Percentiles rank a stretch among this genome's conserved stretches.
These are phyloP conservation scores for Ogataea angusta DNA, from an alignment of 805 yeast species.

Conservation along the genomic window DNA sequence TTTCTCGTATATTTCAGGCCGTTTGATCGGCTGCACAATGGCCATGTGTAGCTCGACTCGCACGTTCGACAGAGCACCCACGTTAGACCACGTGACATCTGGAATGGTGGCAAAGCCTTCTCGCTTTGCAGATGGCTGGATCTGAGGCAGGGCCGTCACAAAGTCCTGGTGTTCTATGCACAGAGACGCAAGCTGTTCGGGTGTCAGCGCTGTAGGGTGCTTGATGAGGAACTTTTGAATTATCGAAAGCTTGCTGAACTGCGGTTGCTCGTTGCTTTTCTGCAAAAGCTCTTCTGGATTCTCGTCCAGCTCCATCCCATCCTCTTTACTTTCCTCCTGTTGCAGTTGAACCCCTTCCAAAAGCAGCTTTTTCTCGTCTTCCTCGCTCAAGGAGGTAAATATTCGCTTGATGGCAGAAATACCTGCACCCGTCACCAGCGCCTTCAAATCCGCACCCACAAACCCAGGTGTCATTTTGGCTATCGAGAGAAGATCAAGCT, in stretches of 20 bases:
- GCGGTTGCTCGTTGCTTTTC: constrained; percentile 2
- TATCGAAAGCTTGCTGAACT: constrained; percentile 40
- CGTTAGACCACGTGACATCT: constrained; percentile 92
- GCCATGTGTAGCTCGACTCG: constrained; percentile 95
- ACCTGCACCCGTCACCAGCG: constrained; percentile 93
- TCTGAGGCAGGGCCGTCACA: constrained; percentile 78
- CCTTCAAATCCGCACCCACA: constrained; percentile 96
- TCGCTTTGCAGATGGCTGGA: constrained; percentile 96
- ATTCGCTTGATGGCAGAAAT: constrained; percentile 90
- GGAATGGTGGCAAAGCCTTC: constrained; percentile 99
- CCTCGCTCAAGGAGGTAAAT: constrained; percentile 55
- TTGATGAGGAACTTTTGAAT: constrained; percentile 67
- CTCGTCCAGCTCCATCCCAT: constrained; percentile 27
- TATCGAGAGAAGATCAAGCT: constrained; percentile 63
- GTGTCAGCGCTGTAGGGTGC: constrained; percentile 78
- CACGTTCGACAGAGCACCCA: constrained; percentile 80
- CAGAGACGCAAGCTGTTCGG: constrained; percentile 71
- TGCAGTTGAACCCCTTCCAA: constrained; percentile 16
- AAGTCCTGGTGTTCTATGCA: constrained; percentile 80
- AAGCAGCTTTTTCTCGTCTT: constrained; percentile 31
- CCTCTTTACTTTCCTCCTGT: constrained; percentile 13
- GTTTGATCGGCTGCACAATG: constrained; percentile 91
- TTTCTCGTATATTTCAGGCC: constrained; percentile 82
- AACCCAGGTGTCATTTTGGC: constrained; percentile 96
- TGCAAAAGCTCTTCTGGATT: constrained; percentile 2